These are phyloP conservation scores for Calonectria henricotiae DNA, from an alignment of 2,329 filamentous ascomycete species.

Conservation along the genomic window DNA sequence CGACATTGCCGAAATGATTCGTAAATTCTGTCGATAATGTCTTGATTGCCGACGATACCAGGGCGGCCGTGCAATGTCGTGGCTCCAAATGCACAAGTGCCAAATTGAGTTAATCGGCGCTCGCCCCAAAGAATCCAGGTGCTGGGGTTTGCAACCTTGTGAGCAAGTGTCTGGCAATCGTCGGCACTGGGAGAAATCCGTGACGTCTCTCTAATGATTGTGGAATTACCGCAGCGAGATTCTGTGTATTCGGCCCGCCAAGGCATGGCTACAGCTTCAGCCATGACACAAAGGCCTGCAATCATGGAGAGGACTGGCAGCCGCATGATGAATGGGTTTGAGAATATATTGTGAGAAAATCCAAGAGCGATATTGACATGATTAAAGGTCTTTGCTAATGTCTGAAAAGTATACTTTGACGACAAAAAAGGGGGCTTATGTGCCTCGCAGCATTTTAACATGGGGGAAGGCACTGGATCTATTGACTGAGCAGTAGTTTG, in stretches of 20 bases:
- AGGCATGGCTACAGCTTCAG: neutral
- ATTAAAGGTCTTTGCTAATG: too few species aligned
- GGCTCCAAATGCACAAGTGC: neutral
- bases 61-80: neutral
- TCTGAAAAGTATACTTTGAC: too few species aligned
- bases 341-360: too few species aligned
- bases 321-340: neutral
- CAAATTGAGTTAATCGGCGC: neutral
- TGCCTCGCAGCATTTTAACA: too few species aligned
- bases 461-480: too few species aligned
- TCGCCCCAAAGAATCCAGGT: neutral
- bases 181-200: neutral
- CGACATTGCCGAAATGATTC: neutral
- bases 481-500: too few species aligned
- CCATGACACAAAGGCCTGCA: neutral
- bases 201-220: neutral
- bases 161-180: neutral
- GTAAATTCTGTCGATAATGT: neutral
- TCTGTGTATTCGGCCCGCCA: neutral
- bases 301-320: neutral
- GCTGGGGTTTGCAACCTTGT: neutral
- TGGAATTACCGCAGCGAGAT: neutral
- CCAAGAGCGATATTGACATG: too few species aligned
- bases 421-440: too few species aligned
- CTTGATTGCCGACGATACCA: constrained; percentile 4